These are phyloP conservation scores for Schoenoplectus tabernaemontani DNA, from an alignment of 202 grass and related monocot species.

Conservation along the genomic window DNA sequence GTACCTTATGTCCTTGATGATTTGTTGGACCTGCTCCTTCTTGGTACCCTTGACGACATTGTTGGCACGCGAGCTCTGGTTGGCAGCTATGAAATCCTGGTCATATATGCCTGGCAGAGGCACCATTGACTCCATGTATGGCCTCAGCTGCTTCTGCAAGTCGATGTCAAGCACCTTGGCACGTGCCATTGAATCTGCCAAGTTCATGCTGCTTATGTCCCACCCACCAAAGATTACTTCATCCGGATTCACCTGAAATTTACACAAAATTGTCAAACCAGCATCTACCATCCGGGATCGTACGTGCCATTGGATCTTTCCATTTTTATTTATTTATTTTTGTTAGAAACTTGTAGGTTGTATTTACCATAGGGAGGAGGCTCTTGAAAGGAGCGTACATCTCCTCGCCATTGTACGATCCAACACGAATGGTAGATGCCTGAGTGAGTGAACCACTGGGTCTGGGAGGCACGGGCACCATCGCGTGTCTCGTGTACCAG, in stretches of 20 bases:
- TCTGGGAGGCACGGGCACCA: constrained; percentile 59
- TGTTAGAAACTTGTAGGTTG: background rate
- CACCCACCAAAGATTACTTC: constrained; percentile 86
- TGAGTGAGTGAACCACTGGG: constrained; percentile 94
- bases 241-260: constrained; percentile 80
- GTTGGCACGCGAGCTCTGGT: constrained; percentile 64
- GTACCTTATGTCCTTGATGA: constrained; percentile 94
- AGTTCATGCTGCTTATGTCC: constrained; percentile 96
- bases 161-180: constrained; percentile 93
- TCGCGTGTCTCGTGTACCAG: constrained; percentile 77
- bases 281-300: too few relatives aligned
- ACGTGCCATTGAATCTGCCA: constrained; percentile 87
- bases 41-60: constrained; percentile 71
- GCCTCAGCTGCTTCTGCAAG: constrained; percentile 95
- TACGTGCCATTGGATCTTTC: too few relatives aligned
- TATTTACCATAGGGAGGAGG: constrained; percentile 81
- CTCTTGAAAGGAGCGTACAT: constrained; percentile 93
- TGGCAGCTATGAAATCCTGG: constrained; percentile 84
- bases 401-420: constrained; percentile 90
- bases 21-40: constrained; percentile 82
- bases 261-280: background rate
- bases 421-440: constrained; percentile 82
- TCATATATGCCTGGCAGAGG: constrained; percentile 91
- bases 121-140: constrained; percentile 92
- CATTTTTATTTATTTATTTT: background rate